Conservation (phyloP, 371 early-diverging fungal species). For the Mucor saturninus region DNA sequence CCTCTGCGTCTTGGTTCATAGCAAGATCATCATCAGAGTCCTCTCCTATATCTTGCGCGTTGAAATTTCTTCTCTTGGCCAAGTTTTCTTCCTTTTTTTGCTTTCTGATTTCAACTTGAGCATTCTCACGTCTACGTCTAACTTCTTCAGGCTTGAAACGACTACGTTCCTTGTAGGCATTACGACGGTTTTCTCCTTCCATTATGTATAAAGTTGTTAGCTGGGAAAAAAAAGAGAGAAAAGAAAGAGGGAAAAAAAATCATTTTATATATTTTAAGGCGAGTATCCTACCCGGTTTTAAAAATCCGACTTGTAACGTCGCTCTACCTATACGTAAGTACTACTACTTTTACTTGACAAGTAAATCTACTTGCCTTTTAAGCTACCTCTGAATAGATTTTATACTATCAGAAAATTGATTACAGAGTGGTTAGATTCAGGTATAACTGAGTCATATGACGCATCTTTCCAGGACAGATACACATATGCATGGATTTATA, state of each 20-base stretch:
- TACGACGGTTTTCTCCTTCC: constrained; percentile 70
- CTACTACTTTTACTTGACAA: too few relatives aligned
- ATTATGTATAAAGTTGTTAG: constrained; percentile 19
- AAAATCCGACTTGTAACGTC: too few relatives aligned
- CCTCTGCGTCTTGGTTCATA: constrained; percentile 53
- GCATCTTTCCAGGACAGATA: too few relatives aligned
- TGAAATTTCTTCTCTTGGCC: constrained; percentile 88
- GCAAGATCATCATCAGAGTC: constrained; percentile 87
- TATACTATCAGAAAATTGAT: too few relatives aligned
- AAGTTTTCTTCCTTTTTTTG: constrained; percentile 95
- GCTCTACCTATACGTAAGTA: too few relatives aligned
- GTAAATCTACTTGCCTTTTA: too few relatives aligned
- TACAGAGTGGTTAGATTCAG: too few relatives aligned
- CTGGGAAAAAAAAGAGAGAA: constrained; percentile 5
- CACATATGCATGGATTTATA: too few relatives aligned
- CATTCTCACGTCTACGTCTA: constrained; percentile 92
- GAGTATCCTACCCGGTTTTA: too few relatives aligned
- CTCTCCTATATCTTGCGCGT: constrained; percentile 57
- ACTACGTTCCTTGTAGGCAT: constrained; percentile 85
- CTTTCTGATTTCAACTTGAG: constrained; percentile 92
- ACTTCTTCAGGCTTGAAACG: constrained; percentile 91
- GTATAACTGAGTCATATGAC: too few relatives aligned
- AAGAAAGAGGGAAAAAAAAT: constrained; percentile 1
- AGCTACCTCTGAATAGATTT: too few relatives aligned
- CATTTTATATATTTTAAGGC: too few relatives aligned